Evolutionary conservation across 108 stramenopile species (phyloP).

Genomic region (Pseudonitzschia multistriata): DNA sequence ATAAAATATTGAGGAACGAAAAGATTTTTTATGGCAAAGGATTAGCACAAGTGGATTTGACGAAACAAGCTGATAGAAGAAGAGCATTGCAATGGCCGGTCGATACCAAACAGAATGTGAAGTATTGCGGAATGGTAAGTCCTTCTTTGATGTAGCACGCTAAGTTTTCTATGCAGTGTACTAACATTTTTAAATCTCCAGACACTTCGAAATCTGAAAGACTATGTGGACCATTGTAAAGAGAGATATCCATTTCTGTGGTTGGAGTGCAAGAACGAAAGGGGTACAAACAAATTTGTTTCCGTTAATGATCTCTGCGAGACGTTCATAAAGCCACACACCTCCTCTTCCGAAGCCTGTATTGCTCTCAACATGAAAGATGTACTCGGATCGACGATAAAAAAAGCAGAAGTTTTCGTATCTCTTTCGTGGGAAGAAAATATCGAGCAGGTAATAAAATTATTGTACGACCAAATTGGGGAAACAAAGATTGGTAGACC

Average conservation of each 20-base stretch:
- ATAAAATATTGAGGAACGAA: neutral
- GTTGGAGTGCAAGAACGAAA: neutral
- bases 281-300: neutral
- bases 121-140: conserved; percentile 1
- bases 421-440: conserved; percentile 3
- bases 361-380: conserved; percentile 11
- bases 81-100: neutral
- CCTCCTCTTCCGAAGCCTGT: neutral
- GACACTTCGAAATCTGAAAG: neutral
- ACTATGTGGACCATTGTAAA: neutral
- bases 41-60: neutral
- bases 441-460: neutral
- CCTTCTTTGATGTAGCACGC: neutral
- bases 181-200: neutral
- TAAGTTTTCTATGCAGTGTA: neutral
- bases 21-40: conserved; percentile 2
- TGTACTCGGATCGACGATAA: neutral
- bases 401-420: conserved; percentile 1
- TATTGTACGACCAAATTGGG: neutral
- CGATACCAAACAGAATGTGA: neutral
- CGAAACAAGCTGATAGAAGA: neutral
- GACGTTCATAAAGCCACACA: neutral
- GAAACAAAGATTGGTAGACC: too few relatives aligned
- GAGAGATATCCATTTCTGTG: neutral
- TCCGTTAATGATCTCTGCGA: neutral